Conservation (phyloP, 2,329 filamentous ascomycete species). For the Cladophialophora bantiana region DNA sequence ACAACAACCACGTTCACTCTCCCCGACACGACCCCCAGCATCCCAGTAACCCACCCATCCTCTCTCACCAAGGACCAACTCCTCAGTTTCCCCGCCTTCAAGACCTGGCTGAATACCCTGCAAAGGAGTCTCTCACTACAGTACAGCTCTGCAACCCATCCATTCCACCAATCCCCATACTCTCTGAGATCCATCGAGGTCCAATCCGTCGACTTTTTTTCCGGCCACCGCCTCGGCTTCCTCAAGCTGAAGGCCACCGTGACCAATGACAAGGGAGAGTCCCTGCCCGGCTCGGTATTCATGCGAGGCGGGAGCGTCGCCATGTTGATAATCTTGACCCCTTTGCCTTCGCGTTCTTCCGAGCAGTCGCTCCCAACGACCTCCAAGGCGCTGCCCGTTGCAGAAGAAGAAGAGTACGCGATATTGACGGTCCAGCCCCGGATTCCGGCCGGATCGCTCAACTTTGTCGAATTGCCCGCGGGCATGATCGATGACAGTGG, state of each 20-base stretch:
- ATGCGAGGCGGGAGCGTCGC: conserved; percentile 65
- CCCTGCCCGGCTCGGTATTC: conserved; percentile 64
- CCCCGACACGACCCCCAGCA: conserved; percentile 21
- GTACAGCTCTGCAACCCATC: conserved; percentile 50
- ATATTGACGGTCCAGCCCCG: conserved; percentile 65
- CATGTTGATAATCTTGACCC: conserved; percentile 64
- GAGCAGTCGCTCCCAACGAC: background rate
- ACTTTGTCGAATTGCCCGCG: conserved; percentile 64
- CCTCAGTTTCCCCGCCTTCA: conserved; percentile 59
- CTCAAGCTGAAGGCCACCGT: conserved; percentile 63
- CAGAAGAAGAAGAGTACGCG: conserved; percentile 54
- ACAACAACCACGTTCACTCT: conserved; percentile 32
- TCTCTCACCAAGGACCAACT: conserved; percentile 53
- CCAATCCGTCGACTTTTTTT: conserved; percentile 63
- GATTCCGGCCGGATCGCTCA: conserved; percentile 62
- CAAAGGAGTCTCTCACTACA: conserved; percentile 58
- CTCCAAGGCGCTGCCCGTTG: background rate
- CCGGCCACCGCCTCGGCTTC: conserved; percentile 59
- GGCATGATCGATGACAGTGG: conserved; percentile 66
- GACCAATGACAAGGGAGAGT: conserved; percentile 59
- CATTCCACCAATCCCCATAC: conserved; percentile 61
- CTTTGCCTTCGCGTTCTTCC: conserved; percentile 43
- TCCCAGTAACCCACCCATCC: conserved; percentile 49
- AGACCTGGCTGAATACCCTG: conserved; percentile 61
- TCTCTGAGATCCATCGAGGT: conserved; percentile 60